Evolutionary conservation across 352 stramenopile genomes (phyloP).

Genomic region (Phytophthora pseudosyringae): DNA sequence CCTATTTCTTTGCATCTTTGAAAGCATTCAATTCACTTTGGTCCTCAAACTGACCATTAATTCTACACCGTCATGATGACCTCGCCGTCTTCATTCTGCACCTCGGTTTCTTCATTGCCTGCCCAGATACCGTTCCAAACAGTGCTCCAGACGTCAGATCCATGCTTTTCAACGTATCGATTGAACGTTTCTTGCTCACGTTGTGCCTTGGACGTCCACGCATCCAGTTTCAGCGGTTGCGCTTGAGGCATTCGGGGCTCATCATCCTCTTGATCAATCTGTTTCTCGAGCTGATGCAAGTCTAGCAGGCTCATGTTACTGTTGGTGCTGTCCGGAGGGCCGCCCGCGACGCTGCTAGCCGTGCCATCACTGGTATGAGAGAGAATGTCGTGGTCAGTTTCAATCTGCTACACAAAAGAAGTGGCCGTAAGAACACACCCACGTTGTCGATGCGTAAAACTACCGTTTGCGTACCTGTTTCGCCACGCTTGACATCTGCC

Average conservation of each 20-base stretch:
- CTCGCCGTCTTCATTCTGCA: conserved; percentile 61
- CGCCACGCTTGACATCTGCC: conserved; percentile 35
- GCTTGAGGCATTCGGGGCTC: conserved; percentile 13
- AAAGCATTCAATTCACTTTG: conserved; percentile 28
- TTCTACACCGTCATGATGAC: conserved; percentile 86
- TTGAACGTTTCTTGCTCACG: conserved; percentile 40
- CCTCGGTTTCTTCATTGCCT: conserved; percentile 42
- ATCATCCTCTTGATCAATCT: conserved; percentile 26
- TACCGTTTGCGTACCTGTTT: conserved; percentile 40
- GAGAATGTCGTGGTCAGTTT: conserved; percentile 44
- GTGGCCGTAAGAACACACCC: conserved; percentile 26
- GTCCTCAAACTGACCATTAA: conserved; percentile 15
- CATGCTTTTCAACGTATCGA: conserved; percentile 38
- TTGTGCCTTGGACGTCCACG: conserved; percentile 48
- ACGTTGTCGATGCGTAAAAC: conserved; percentile 2
- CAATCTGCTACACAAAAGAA: conserved; percentile 38
- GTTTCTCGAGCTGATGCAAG: conserved; percentile 24
- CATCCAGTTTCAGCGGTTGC: conserved; percentile 46
- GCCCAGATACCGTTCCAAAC: conserved; percentile 60
- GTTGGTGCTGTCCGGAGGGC: conserved; percentile 31
- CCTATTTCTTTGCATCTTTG: conserved; percentile 7
- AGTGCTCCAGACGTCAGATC: conserved; percentile 55
- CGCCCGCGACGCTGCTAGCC: conserved; percentile 16
- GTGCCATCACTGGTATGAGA: conserved; percentile 47
- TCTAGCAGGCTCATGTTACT: conserved; percentile 27